phyloP scores from a whole-genome alignment of 2,329 filamentous ascomycete genomes.

The Alternaria conjuncta region DNA sequence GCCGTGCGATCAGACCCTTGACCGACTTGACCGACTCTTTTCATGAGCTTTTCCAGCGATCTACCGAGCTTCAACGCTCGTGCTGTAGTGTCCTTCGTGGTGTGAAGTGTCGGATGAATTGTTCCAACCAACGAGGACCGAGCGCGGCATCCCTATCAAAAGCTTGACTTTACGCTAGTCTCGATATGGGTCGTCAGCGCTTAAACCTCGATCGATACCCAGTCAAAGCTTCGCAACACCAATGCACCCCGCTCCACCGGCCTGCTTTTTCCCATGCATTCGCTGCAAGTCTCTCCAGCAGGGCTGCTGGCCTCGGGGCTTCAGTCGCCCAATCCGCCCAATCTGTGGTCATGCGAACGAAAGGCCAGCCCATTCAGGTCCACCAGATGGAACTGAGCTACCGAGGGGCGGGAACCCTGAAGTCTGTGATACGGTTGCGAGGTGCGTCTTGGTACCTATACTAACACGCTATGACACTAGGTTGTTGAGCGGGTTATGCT shows the following conservation, averaged over 20 bases:
- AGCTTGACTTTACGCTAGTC: slow-evolving; percentile 27
- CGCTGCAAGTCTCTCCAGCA: slow-evolving; percentile 33
- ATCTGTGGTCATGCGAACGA: slow-evolving; percentile 45
- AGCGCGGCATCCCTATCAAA: slow-evolving; percentile 14
- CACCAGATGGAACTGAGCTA: slow-evolving; percentile 14
- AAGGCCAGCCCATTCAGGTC: slow-evolving; percentile 24
- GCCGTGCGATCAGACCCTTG: slow-evolving; percentile 1
- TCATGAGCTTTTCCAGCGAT: neutral
- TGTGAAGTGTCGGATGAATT: slow-evolving; percentile 10
- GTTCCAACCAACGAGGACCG: slow-evolving; percentile 21
- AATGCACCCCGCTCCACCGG: slow-evolving; percentile 33
- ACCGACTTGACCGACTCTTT: neutral
- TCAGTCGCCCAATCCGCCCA: slow-evolving; percentile 37
- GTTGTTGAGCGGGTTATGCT: slow-evolving; percentile 7
- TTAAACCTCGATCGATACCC: slow-evolving; percentile 18
- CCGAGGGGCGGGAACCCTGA: slow-evolving; percentile 18
- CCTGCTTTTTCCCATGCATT: slow-evolving; percentile 35
- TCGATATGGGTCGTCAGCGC: slow-evolving; percentile 21
- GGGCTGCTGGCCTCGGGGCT: slow-evolving; percentile 16
- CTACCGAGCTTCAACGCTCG: slow-evolving; percentile 12
- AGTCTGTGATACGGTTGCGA: slow-evolving; percentile 36
- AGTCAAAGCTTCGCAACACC: slow-evolving; percentile 22
- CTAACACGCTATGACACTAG: slow-evolving; percentile 9
- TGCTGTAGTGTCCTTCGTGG: slow-evolving; percentile 5
- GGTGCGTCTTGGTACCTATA: slow-evolving; percentile 16